A percentile compares a stretch with the other conserved stretches of the same genome.
Evolutionary conservation across 2,329 filamentous ascomycete genomes (phyloP).

Genomic region (Colletotrichum lini): DNA sequence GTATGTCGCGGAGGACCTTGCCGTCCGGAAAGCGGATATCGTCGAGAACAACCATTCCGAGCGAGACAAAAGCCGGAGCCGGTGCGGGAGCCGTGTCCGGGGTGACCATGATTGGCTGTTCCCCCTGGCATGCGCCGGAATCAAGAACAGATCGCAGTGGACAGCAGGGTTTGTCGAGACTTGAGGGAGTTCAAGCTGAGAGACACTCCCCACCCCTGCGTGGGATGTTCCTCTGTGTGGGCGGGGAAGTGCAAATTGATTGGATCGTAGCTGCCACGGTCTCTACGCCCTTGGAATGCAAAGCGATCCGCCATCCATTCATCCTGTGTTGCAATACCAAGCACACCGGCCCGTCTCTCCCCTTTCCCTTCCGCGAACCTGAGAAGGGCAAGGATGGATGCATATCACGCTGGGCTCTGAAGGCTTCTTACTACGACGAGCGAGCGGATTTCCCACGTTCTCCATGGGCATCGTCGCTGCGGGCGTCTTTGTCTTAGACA

Average conservation of each 20-base stretch:
- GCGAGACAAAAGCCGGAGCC: constrained; percentile 30
- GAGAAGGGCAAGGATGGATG: background rate
- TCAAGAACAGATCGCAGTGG: background rate
- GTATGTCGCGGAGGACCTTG: constrained; percentile 13
- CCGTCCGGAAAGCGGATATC: constrained; percentile 36
- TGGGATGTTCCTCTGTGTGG: background rate
- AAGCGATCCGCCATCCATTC: background rate
- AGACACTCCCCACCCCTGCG: constrained; percentile 7
- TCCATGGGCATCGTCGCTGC: background rate
- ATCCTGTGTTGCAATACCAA: constrained; percentile 7
- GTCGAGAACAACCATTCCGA: constrained; percentile 38
- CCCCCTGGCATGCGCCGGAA: background rate
- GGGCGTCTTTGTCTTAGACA: constrained; percentile 7
- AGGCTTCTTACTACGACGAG: background rate
- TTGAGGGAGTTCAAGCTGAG: background rate
- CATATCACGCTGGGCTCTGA: no score
- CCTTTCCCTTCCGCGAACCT: background rate
- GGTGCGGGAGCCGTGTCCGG: background rate
- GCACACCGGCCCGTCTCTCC: constrained; percentile 18
- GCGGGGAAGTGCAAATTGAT: background rate
- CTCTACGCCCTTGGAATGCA: background rate
- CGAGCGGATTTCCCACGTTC: constrained; percentile 1
- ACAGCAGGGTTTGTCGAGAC: constrained; percentile 1
- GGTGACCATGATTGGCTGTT: constrained; percentile 12
- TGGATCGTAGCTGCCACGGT: background rate